A percentile compares a stretch with the other conserved stretches of the same genome.
phyloP scores from a whole-genome alignment of 192 early-diverging fungal species.

The Coemansia sp. region DNA sequence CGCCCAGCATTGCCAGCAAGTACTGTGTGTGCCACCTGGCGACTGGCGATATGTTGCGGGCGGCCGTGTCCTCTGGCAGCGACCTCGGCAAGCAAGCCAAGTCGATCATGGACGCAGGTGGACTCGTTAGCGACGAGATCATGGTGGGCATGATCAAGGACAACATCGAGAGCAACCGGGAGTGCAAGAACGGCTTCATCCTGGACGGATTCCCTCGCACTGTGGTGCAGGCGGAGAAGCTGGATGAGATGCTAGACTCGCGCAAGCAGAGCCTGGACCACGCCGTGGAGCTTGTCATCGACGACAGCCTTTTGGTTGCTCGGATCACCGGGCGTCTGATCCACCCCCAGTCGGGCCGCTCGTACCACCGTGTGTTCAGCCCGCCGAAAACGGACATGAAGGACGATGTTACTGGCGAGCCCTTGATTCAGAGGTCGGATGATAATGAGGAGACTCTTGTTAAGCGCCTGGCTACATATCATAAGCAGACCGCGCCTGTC shows the following conservation, averaged over 20 bases:
- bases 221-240: conserved; percentile 95
- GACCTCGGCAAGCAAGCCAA: conserved; percentile 94
- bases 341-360: conserved; percentile 87
- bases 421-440: conserved; percentile 94
- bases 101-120: conserved; percentile 99
- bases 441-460: conserved; percentile 92
- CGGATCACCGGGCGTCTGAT: conserved; percentile 97
- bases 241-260: conserved; percentile 90
- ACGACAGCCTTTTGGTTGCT: conserved; percentile 89
- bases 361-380: conserved; percentile 96
- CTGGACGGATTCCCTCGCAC: conserved; percentile 99
- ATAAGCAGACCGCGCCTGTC: conserved; percentile 79
- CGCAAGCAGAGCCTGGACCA: conserved; percentile 79
- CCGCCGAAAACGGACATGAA: conserved; percentile 88
- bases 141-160: conserved; percentile 96
- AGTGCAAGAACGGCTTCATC: conserved; percentile 98
- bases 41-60: conserved; percentile 98
- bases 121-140: conserved; percentile 97
- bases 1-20: conserved; percentile 92
- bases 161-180: conserved; percentile 90
- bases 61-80: conserved; percentile 89
- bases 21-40: conserved; percentile 98
- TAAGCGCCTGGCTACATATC: conserved; percentile 87
- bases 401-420: conserved; percentile 97
- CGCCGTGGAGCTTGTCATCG: conserved; percentile 91